Evolutionary conservation across 768 basidiomycete species (phyloP).

Genomic region (Agrocybe pediades): DNA sequence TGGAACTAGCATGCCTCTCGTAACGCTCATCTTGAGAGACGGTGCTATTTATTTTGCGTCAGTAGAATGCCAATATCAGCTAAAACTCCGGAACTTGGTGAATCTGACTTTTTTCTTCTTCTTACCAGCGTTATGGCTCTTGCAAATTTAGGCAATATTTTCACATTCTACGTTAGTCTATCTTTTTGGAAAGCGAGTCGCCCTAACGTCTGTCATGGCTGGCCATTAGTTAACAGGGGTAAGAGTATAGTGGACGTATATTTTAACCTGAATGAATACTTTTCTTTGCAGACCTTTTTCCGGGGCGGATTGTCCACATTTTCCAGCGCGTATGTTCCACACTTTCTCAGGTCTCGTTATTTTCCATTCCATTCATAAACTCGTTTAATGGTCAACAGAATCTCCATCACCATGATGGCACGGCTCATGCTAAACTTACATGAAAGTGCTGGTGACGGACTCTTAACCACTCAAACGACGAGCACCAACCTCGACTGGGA

Average conservation of each 20-base stretch:
- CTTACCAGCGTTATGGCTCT: conserved; percentile 51
- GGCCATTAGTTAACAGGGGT: conserved; percentile 6
- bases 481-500: conserved; percentile 22
- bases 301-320: conserved; percentile 49
- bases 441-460: conserved; percentile 35
- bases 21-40: conserved; percentile 48
- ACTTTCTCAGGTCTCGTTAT: too few relatives aligned
- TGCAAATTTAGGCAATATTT: conserved; percentile 48
- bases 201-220: too few relatives aligned
- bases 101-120: not conserved
- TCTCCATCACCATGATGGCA: conserved; percentile 54
- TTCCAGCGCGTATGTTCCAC: conserved; percentile 45
- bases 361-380: too few relatives aligned
- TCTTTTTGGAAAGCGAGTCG: too few relatives aligned
- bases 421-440: conserved; percentile 60
- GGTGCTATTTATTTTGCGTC: conserved; percentile 61
- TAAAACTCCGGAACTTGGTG: too few relatives aligned
- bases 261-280: not conserved
- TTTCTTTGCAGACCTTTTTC: conserved; percentile 38
- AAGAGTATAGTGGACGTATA: too few relatives aligned
- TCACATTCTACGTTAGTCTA: conserved; percentile 37
- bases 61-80: conserved; percentile 20
- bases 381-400: conserved; percentile 24
- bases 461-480: conserved; percentile 27
- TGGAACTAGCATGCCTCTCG: conserved; percentile 30